phyloP scores from a whole-genome alignment of 345 rosid genomes.

The Aegle marmelos region DNA sequence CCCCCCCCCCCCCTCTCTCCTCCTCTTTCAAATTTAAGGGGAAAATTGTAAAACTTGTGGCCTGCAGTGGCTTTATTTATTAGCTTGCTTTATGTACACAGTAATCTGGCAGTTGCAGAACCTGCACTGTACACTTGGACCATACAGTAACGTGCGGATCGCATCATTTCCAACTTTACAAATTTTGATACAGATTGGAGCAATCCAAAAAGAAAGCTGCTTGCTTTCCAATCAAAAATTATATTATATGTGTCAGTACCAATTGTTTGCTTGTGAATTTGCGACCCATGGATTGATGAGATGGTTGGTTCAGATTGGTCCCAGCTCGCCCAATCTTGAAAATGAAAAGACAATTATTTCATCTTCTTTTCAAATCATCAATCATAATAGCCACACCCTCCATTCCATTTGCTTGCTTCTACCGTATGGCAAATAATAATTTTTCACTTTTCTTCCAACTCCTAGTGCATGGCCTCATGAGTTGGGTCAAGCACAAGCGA shows the following conservation, averaged over 20 bases:
- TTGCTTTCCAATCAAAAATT: not conserved
- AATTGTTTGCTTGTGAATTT: constrained; percentile 4
- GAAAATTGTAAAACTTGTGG: not conserved
- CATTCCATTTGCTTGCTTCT: not conserved
- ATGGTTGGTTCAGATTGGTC: not conserved
- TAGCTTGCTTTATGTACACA: not conserved
- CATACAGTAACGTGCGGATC: not conserved
- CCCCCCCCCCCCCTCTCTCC: accelerated
- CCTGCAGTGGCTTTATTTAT: not conserved
- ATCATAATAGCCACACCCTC: not conserved
- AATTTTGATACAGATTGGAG: not conserved
- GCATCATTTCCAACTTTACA: not conserved
- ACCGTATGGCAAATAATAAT: not conserved
- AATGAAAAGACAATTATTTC: not conserved
- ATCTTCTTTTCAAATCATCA: not conserved
- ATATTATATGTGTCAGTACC: not conserved
- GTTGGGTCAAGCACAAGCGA: not conserved
- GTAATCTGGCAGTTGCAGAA: not conserved
- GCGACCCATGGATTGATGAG: not conserved
- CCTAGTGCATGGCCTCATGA: not conserved
- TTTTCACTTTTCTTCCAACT: not conserved
- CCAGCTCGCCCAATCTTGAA: not conserved
- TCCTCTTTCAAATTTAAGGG: not conserved
- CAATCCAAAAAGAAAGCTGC: constrained; percentile 6
- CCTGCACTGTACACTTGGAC: not conserved